Evolutionary conservation across 768 basidiomycete genomes (phyloP).

Genomic region (Hericium coralloides): DNA sequence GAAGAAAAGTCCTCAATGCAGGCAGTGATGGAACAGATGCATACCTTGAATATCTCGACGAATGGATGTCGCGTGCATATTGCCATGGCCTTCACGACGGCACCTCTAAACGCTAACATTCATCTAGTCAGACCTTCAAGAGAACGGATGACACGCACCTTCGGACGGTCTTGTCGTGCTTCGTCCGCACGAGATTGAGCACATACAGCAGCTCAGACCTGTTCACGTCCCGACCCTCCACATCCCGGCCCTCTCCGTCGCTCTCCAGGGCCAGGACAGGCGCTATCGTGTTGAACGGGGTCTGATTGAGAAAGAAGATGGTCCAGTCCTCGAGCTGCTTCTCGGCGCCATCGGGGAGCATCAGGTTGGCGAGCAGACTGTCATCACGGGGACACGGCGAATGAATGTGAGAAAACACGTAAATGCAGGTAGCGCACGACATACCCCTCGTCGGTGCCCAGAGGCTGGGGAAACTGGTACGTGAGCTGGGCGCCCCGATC

Average conservation of each 20-base stretch:
- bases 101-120: conserved; percentile 51
- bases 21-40: conserved; percentile 7
- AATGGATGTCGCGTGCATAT: conserved; percentile 90
- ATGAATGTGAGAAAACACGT: conserved; percentile 3
- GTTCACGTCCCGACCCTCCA: conserved; percentile 19
- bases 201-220: conserved; percentile 69
- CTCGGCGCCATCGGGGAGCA: conserved; percentile 98
- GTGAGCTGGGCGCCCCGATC: conserved; percentile 88
- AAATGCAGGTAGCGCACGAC: conserved; percentile 14
- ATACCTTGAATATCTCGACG: conserved; percentile 92
- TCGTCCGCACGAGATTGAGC: conserved; percentile 84
- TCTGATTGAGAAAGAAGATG: conserved; percentile 96
- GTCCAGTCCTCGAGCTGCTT: conserved; percentile 96
- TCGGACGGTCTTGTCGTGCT: conserved; percentile 77
- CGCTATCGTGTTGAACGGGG: conserved; percentile 76
- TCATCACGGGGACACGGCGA: background rate
- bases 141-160: conserved; percentile 38
- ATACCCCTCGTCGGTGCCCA: conserved; percentile 92
- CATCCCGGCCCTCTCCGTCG: conserved; percentile 16
- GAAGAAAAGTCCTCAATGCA: background rate
- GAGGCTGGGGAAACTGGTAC: conserved; percentile 92
- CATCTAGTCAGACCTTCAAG: background rate
- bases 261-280: conserved; percentile 72
- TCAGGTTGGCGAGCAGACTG: conserved; percentile 90
- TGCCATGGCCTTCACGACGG: conserved; percentile 89